Conservation (phyloP, 2,329 filamentous ascomycete species). For the Huntiella decipiens region DNA sequence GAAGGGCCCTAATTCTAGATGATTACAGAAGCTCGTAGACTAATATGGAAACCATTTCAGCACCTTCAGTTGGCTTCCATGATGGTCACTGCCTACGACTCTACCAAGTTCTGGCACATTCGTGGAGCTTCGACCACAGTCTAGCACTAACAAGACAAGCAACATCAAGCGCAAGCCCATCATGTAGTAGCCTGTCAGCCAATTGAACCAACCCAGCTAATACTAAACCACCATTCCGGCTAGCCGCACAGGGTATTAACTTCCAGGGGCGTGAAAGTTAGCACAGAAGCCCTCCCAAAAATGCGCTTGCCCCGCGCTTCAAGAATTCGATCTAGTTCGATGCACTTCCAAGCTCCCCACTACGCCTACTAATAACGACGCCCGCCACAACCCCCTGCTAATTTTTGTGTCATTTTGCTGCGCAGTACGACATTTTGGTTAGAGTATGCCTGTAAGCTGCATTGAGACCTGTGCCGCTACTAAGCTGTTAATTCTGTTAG, state of each 20-base stretch:
- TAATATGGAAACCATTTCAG: neutral
- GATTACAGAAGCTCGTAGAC: neutral
- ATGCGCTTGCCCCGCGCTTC: constrained; percentile 10
- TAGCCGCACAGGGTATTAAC: neutral
- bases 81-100: no score
- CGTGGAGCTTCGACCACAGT: neutral
- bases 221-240: no score
- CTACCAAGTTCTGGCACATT: neutral
- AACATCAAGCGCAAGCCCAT: neutral
- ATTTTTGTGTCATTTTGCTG: neutral
- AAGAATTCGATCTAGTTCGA: constrained; percentile 25
- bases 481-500: no score
- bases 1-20: neutral
- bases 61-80: no score
- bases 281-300: constrained; percentile 10
- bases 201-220: constrained; percentile 7
- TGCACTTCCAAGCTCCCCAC: constrained; percentile 21
- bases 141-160: neutral
- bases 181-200: no score
- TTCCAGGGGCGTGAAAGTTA: neutral
- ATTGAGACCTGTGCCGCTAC: no score
- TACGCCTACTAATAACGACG: constrained; percentile 4
- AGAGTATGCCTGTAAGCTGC: no score
- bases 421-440: no score
- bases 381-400: neutral